These are phyloP conservation scores for Populus nigra DNA, from an alignment of 345 rosid genomes.

Conservation along the genomic window DNA sequence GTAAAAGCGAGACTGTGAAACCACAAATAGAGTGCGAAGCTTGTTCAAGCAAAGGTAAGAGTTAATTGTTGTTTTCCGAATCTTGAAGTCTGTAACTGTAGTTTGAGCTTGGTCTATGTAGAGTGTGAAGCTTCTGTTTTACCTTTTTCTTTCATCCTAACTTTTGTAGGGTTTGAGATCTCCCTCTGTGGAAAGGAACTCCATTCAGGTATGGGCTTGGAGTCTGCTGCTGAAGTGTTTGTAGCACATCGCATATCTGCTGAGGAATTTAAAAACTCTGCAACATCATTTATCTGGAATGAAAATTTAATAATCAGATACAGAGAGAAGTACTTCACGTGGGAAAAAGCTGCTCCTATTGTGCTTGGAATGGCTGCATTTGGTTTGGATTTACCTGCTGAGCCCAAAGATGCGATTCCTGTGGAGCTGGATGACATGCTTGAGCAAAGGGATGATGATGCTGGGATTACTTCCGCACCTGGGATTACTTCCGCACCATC, in stretches of 20 bases:
- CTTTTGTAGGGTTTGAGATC: constrained; percentile 66
- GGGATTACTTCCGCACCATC: constrained; percentile 44
- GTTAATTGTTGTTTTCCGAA: constrained; percentile 4
- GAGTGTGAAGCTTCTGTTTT: constrained; percentile 15
- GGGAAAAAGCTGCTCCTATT: constrained; percentile 83
- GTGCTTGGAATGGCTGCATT: constrained; percentile 72
- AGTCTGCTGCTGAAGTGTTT: constrained; percentile 75
- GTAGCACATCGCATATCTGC: constrained; percentile 54
- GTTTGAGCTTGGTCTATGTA: constrained; percentile 14
- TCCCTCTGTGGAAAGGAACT: constrained; percentile 84
- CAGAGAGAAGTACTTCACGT: constrained; percentile 54
- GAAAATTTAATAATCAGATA: constrained; percentile 65
- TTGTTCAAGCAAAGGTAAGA: constrained; percentile 39
- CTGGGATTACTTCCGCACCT: constrained; percentile 43
- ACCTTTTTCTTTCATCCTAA: constrained; percentile 10
- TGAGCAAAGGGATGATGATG: constrained; percentile 40
- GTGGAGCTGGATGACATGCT: constrained; percentile 48
- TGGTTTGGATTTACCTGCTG: constrained; percentile 62
- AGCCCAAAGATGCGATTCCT: constrained; percentile 56
- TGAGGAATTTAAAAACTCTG: constrained; percentile 60
- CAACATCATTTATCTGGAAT: constrained; percentile 53
- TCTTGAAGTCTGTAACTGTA: constrained; percentile 2
- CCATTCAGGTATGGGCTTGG: constrained; percentile 63
- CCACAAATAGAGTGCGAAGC: constrained; percentile 22
- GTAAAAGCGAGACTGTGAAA: constrained; percentile 36